Base-by-base conservation (phyloP, 1,139 yeast species). In the Hyphopichia buzzinii region DNA sequence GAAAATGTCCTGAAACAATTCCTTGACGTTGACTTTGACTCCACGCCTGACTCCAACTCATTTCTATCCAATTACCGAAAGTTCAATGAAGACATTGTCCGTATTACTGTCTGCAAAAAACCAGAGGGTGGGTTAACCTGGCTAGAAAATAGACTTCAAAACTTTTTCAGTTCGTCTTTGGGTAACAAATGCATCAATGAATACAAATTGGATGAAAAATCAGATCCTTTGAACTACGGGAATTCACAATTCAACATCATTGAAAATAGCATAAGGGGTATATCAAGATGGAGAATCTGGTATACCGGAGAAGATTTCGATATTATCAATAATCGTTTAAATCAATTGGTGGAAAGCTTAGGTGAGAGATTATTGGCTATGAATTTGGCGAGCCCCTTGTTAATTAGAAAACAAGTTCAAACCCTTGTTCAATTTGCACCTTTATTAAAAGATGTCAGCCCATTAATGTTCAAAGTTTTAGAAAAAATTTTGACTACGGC, bases 361-460 rank as follows among this genome's bases (percentile, higher is more conserved):
- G 89, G 96, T 35, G 84, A 83, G 43, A 77, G 88, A 46, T 66
- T 92, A 41, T 67, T 90, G 39, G 84, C 82, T 17, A 76, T 92
- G 75, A 78, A 81, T 41, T 72, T 87, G 29, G 76, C 83, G 22
- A 90, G 89, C 44, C 97, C 97, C 1, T 72, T 85, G 43, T 64
- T 94, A 33, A 73, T 87, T 43, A 77, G 96, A 47, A 89, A 88
- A 49, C 87, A 88, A 52, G 85, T 89, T 13, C 97, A 92, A 60
- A 86, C 96, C 3, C 72, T 90, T 48, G 97, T 94, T n/a, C 95
- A 92, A 56, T 92, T 92, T 58, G 87, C 97, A n/a, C 96, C 97
- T 1, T 68, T 89, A 43, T 67, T 92, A 41, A 86, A 87, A 50
- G 92, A 87, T 46, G 81, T 79, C 12, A 78, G 81, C 30, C 73